Evolutionary conservation across 768 basidiomycete genomes (phyloP).

Genomic region (Nidularia pulvinata): DNA sequence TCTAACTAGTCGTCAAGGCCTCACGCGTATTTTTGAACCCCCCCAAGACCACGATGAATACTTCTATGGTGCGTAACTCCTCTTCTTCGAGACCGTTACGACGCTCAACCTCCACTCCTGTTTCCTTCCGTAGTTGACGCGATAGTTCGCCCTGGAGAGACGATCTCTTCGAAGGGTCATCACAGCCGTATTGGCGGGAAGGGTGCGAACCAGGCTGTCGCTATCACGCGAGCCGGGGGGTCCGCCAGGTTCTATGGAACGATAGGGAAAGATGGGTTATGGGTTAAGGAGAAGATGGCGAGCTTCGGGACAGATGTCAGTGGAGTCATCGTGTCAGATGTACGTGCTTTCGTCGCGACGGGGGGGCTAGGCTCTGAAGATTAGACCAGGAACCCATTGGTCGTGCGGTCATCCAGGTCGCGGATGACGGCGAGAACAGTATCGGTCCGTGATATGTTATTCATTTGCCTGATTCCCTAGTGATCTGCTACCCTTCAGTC

Average conservation of each 20-base stretch:
- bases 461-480: neutral
- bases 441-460: slow-evolving; percentile 41
- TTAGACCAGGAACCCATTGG: slow-evolving; percentile 46
- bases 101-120: neutral
- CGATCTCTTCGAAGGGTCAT: slow-evolving; percentile 49
- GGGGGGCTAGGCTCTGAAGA: neutral
- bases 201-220: slow-evolving; percentile 65
- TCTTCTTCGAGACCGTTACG: too few relatives aligned
- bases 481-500: slow-evolving; percentile 26
- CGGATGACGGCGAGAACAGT: slow-evolving; percentile 58
- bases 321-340: slow-evolving; percentile 36
- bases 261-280: slow-evolving; percentile 51
- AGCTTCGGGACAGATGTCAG: slow-evolving; percentile 36
- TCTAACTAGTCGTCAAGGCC: too few relatives aligned
- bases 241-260: slow-evolving; percentile 47
- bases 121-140: slow-evolving; percentile 35
- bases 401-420: slow-evolving; percentile 60
- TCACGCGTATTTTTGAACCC: too few relatives aligned
- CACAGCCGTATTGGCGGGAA: slow-evolving; percentile 58
- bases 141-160: slow-evolving; percentile 58
- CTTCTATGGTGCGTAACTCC: slow-evolving; percentile 40
- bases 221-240: slow-evolving; percentile 51
- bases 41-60: slow-evolving; percentile 55
- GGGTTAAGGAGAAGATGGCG: slow-evolving; percentile 40
- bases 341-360: slow-evolving; percentile 12